Evolutionary conservation across 345 rosid species (phyloP).

Genomic region (Leavenworthia alabamica): DNA sequence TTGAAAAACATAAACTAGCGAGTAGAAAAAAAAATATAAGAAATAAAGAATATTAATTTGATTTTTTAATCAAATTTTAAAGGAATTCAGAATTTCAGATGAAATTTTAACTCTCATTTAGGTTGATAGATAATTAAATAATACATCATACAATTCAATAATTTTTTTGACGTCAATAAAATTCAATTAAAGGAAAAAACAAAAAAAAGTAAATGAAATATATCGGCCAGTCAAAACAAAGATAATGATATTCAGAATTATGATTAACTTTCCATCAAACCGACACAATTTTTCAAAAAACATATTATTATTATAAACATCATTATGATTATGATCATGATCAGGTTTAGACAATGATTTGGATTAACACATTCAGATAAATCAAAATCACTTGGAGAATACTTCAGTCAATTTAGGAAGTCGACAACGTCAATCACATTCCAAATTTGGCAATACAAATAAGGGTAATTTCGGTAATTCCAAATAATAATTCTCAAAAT

Average conservation of each 20-base stretch:
- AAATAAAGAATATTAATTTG: no score
- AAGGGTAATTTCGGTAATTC: conserved; percentile 15
- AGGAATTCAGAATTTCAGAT: no score
- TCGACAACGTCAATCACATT: conserved; percentile 9
- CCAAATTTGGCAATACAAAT: background rate
- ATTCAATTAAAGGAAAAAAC: background rate
- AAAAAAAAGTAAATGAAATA: background rate
- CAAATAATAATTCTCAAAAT: background rate
- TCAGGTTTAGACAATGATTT: background rate
- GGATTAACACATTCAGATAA: background rate
- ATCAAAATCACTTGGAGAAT: conserved; percentile 17
- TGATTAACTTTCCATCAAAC: no score
- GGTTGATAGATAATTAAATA: background rate
- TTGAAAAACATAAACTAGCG: no score
- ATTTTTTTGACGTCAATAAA: no score
- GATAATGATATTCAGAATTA: background rate
- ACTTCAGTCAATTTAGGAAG: conserved; percentile 7
- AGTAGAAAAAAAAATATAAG: background rate
- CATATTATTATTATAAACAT: background rate
- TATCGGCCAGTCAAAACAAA: background rate
- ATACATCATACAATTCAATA: no score
- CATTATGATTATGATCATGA: background rate
- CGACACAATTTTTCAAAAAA: no score
- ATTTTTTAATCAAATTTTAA: background rate
- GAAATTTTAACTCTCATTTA: background rate